Evolutionary conservation across 2,329 filamentous ascomycete species (phyloP), one percentile per base, ranked within the genome.

Genomic region (Botrytis elliptica): DNA sequence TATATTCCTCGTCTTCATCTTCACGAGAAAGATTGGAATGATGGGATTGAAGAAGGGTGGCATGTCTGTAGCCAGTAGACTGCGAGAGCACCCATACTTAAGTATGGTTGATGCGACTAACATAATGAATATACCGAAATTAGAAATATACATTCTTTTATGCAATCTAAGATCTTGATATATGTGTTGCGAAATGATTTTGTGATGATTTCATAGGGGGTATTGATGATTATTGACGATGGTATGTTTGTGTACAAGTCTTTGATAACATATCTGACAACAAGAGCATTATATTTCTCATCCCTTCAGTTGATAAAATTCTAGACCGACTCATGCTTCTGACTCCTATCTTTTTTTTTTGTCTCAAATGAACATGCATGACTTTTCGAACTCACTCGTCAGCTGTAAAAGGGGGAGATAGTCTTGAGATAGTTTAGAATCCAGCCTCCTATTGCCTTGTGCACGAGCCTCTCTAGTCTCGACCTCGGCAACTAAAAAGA

Each of bases 111-210:
- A 74, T 71, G 74, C 60, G 36, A 75, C 44, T 49, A 75, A 60
- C 67, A 73, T 72, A 75, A 75, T 74, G 74, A 75, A 71, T 63
- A 74, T 74, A 71, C 72, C 60, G 63, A 72, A 68, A 72, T 38
- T 68, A 68, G 29, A 71, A 63, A 72, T 59, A 71, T 44, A 74
- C 40, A 72, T 72, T 67, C 60, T 46, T 63, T 65, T 70, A 40
- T 70, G 72, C 70, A 46, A 38, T 40, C 33, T 4, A 29, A 55
- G 9, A 3, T 29, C 8, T 40, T 25, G 29, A 36, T 18, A 16
- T 49, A 29, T 66, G n/a, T 6, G 14, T 18, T 2, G 22, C 42
- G 38, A 25, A 16, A 22, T 66, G 42, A 38, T 36, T 63, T 63
- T 57, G 38, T 60, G 33, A 40, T 44, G 6, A 9, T n/a, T n/a